Evolutionary conservation across 2,329 filamentous ascomycete genomes (phyloP), one percentile per base, ranked within the genome.

Genomic region (Fusarium proliferatum): DNA sequence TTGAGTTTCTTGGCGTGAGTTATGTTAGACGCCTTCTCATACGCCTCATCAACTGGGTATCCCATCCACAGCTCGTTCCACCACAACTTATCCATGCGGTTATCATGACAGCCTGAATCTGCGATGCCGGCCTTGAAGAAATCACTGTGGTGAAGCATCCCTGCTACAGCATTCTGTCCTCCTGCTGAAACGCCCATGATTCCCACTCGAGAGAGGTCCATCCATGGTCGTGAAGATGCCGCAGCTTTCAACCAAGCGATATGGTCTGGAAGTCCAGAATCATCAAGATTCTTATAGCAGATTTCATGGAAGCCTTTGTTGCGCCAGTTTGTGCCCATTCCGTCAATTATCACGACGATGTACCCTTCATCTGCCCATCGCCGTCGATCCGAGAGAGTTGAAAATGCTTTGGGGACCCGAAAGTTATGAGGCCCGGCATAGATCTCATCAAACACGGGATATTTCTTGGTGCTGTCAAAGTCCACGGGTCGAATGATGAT

Each of bases 11-110:
- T 65, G 28, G 77, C 80, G 45, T 81, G 74, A 8, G 72, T 77
- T 11, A 77, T 69, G 43, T 80, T 79, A 5, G 79, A 80, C 34
- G 74, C 74, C n/a, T 72, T 71, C 33, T 62, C 69, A 46, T 81
- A 81, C 17, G 74, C 69, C 46, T 76, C 65, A 19, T 80, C 80
- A 2, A 81, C 75, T 3, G 80, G 80, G 38, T 78, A 80, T 5
- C 80, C 79, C 78, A 81, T 80, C 76, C 77, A 81, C 46, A 77
- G 56, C 59, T 81, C 80, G 33, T 78, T 80, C 80, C 80, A 81
- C 73, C 76, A 77, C 13, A 81, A 23, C 60, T 77, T 76, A 43
- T 78, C 79, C 75, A 81, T 76, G 4, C 80, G 77, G 23, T 81
- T 81, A 26, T 81, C 79, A 56, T 81, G 79, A 9, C 75, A 79